These are phyloP conservation scores for Fusarium drepaniforme DNA, from an alignment of 2,329 filamentous ascomycete species.

Conservation along the genomic window DNA sequence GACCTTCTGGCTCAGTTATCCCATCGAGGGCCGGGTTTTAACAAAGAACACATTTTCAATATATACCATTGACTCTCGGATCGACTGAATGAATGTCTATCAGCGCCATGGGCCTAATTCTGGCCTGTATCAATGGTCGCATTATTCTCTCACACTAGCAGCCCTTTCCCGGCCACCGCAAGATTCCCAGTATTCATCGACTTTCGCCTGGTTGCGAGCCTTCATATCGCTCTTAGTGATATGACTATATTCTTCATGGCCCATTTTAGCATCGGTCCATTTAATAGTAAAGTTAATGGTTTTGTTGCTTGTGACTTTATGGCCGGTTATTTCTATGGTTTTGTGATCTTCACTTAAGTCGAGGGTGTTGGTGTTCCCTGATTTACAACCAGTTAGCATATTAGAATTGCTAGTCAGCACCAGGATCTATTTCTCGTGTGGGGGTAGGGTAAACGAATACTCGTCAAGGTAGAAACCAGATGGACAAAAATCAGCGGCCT, in stretches of 20 bases:
- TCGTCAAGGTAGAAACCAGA: not conserved
- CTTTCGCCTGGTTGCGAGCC: not conserved
- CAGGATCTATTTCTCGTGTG: not conserved
- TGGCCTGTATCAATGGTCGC: not conserved
- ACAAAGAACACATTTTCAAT: no score
- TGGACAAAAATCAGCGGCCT: not conserved
- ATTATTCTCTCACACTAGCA: not conserved
- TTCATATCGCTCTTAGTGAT: not conserved
- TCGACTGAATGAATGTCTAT: not conserved
- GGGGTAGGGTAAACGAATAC: not conserved
- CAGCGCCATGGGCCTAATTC: not conserved
- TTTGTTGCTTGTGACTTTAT: not conserved
- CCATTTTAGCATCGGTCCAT: not conserved
- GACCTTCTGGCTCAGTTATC: no score
- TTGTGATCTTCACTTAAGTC: not conserved
- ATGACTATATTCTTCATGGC: not conserved
- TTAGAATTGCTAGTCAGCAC: not conserved
- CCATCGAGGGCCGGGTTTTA: no score
- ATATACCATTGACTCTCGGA: not conserved
- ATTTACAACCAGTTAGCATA: not conserved
- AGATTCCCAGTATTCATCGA: not conserved
- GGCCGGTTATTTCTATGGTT: not conserved
- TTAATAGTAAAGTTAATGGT: not conserved
- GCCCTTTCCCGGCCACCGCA: not conserved
- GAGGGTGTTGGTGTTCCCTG: not conserved